Evolutionary conservation across 2,329 filamentous ascomycete genomes (phyloP), one percentile per base, ranked within the genome.

Genomic region (Penicillium verrucosum): DNA sequence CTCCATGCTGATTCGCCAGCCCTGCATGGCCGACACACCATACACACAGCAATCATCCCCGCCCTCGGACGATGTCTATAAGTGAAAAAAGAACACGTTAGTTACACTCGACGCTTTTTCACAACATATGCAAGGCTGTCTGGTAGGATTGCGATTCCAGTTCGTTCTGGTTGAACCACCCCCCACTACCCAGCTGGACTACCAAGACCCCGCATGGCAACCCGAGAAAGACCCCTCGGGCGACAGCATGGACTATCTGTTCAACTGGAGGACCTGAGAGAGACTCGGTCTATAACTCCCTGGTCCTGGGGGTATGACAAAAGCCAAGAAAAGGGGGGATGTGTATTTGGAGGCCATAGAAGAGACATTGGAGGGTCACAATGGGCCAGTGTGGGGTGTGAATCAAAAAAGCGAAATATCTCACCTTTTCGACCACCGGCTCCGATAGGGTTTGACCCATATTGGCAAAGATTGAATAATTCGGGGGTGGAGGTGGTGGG

Each of bases 401-500:
- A 56, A 58, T 56, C 34, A 30, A 55, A 49, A 42, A 55, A 36
- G 37, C 45, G 32, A 55, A 60, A 49, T 54, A 34, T 53, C 85
- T 75, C 84, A 99, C 94, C 92, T 99, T 99, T 76, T 97, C 94
- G 77, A 96, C 89, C 73, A 99, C 92, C 72, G 94, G 94, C 83
- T 99, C 94, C 72, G 93, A 97, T 74, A 99, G 88, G 78, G 94
- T 99, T 84, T 99, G 94, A 85, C 94, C 94, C 94, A 99, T 99
- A 79, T 74, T 82, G 57, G 54, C 60, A 63, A 59, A 58, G 50
- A 58, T 66, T 60, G 63, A 61, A 58, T 60, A 56, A 59, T 58
- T 63, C 51, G 59, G 52, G 52, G 52, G 52, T 18, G 55, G 59
- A 56, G 50, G 40, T 32, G 32, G 32, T 47, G 57, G 57, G 56